These are phyloP conservation scores for Penicillium daleae DNA, from an alignment of 495 filamentous ascomycete genomes.

Conservation along the genomic window DNA sequence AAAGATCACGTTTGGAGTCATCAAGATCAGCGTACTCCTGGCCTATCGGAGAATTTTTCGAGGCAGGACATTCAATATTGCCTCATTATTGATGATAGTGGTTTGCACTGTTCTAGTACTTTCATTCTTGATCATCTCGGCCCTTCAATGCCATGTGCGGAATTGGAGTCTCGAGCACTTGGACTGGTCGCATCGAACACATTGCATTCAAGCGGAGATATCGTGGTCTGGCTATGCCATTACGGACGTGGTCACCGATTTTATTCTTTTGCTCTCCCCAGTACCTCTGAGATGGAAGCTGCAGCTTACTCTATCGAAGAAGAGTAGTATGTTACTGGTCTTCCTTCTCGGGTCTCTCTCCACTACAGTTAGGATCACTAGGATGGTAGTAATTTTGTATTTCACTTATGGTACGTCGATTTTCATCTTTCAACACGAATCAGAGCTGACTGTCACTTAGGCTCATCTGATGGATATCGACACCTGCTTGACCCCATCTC, in stretches of 20 bases:
- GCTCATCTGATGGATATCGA: conserved; percentile 12
- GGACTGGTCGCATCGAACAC: not conserved
- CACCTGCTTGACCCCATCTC: conserved; percentile 19
- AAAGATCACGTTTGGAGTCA: conserved; percentile 18
- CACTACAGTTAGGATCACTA: not conserved
- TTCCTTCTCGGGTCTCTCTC: not conserved
- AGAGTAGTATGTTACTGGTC: not conserved
- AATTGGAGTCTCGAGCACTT: not conserved
- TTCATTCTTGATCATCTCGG: not conserved
- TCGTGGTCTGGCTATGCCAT: not conserved
- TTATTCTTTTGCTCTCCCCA: not conserved
- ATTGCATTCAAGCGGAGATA: not conserved
- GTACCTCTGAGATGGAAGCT: not conserved
- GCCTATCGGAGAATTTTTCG: conserved; percentile 18
- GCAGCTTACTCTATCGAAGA: not conserved
- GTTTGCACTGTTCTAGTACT: not conserved
- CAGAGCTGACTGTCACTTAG: not conserved
- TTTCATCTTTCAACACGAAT: not conserved
- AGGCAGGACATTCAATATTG: conserved; percentile 11
- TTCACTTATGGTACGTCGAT: not conserved
- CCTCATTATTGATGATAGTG: conserved; percentile 1
- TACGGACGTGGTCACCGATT: not conserved
- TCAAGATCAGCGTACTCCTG: conserved; percentile 17
- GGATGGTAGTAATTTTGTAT: not conserved
- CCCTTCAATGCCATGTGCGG: not conserved